Evolutionary conservation across 2,329 filamentous ascomycete species (phyloP).

Genomic region (Hymenotorrendiella dingleyae): DNA sequence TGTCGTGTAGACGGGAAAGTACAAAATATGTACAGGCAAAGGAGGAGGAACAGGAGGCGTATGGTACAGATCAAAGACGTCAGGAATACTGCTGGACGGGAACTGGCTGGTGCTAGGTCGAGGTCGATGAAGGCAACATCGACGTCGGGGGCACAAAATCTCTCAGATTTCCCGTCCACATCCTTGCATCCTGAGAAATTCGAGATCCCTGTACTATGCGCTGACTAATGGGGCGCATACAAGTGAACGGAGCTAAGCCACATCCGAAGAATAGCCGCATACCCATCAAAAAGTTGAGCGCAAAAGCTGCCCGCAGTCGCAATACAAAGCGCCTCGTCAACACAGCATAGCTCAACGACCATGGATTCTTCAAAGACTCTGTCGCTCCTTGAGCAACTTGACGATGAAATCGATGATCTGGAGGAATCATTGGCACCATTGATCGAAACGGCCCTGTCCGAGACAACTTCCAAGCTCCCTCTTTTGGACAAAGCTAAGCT

Average conservation of each 20-base stretch:
- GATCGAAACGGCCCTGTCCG: conserved; percentile 56
- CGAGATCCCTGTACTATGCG: neutral
- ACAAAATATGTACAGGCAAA: neutral
- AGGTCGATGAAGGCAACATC: too few relatives aligned
- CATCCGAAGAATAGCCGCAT: too few relatives aligned
- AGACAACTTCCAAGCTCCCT: conserved; percentile 71
- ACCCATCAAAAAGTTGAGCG: conserved; percentile 1
- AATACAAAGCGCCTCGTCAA: conserved; percentile 1
- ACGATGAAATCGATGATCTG: conserved; percentile 72
- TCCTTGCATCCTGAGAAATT: neutral
- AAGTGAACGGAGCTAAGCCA: too few relatives aligned
- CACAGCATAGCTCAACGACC: neutral
- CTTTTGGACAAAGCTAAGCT: conserved; percentile 95
- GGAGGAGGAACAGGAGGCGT: neutral
- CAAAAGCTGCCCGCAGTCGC: neutral
- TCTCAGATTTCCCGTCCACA: neutral
- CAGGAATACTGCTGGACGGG: too few relatives aligned
- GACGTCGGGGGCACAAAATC: neutral
- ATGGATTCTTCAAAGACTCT: conserved; percentile 37
- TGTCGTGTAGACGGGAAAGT: neutral
- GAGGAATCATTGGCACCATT: conserved; percentile 71
- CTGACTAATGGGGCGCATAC: conserved; percentile 1
- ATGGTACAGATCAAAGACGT: too few relatives aligned
- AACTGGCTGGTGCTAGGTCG: too few relatives aligned
- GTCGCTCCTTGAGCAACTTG: conserved; percentile 45